Percentiles rank a stretch among this genome's conserved stretches.
Evolutionary conservation across 2,329 filamentous ascomycete species (phyloP).

Genomic region (Celoporthe dispersa): DNA sequence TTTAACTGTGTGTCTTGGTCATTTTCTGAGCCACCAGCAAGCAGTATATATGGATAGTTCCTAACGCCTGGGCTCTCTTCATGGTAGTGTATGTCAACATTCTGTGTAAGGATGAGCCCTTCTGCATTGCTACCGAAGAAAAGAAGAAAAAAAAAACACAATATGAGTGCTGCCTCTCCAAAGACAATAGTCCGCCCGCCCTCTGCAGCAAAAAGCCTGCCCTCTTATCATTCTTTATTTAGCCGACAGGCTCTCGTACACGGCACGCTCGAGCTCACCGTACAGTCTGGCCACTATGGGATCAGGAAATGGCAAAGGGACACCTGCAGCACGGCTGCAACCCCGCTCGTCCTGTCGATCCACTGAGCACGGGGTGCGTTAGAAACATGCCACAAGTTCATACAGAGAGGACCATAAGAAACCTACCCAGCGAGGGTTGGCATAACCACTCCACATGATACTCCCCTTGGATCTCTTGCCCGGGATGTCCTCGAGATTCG

Average conservation of each 20-base stretch:
- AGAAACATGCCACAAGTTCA: neutral
- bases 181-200: neutral
- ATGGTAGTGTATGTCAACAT: neutral
- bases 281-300: conserved; percentile 16
- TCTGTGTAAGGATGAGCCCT: neutral
- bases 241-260: conserved; percentile 7
- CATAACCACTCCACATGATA: conserved; percentile 25
- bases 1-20: neutral
- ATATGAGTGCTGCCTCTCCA: neutral
- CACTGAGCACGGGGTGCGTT: conserved; percentile 12
- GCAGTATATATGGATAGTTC: neutral
- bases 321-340: conserved; percentile 18
- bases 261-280: conserved; percentile 13
- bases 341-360: conserved; percentile 17
- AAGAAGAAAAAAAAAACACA: neutral
- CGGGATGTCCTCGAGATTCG: conserved; percentile 23
- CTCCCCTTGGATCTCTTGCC: conserved; percentile 22
- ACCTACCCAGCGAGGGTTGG: conserved; percentile 23
- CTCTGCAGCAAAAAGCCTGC: neutral
- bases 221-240: neutral
- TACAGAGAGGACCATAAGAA: neutral
- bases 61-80: neutral
- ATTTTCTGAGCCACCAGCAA: neutral
- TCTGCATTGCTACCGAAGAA: neutral
- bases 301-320: conserved; percentile 12